phyloP scores from a whole-genome alignment of 2,329 filamentous ascomycete genomes.

The Berkeleyomyces rouxiae region DNA sequence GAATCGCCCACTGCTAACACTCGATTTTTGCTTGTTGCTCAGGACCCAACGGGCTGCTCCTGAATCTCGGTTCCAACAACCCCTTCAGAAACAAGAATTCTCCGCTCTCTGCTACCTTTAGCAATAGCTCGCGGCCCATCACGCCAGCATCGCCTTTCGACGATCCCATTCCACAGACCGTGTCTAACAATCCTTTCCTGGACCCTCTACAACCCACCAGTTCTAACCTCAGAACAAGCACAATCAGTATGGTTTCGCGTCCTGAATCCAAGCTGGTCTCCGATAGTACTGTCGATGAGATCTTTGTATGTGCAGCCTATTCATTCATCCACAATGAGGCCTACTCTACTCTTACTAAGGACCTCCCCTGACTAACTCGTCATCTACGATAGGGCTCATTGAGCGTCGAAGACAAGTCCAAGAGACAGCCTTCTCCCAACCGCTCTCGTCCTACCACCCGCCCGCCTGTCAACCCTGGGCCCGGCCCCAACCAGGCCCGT shows the following conservation, averaged over 20 bases:
- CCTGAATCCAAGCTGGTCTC: constrained; percentile 29
- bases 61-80: constrained; percentile 68
- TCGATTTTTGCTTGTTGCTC: constrained; percentile 30
- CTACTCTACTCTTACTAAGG: background rate
- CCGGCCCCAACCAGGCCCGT: constrained; percentile 19
- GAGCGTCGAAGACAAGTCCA: constrained; percentile 45
- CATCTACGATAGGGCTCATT: constrained; percentile 5
- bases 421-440: constrained; percentile 33
- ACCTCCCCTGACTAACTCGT: background rate
- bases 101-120: constrained; percentile 24
- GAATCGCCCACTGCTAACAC: constrained; percentile 30
- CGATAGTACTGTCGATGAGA: constrained; percentile 41
- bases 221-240: constrained; percentile 1
- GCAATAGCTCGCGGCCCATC: constrained; percentile 18
- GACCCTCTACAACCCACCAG: constrained; percentile 26
- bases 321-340: background rate
- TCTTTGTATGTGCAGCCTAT: constrained; percentile 49
- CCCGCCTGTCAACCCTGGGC: constrained; percentile 10
- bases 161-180: constrained; percentile 37
- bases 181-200: constrained; percentile 63
- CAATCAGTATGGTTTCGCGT: constrained; percentile 28
- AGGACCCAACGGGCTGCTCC: constrained; percentile 29
- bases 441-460: constrained; percentile 10
- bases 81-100: constrained; percentile 60
- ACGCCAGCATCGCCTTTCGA: constrained; percentile 41